phyloP scores from a whole-genome alignment of 441 rosid species.

The Eutrema salsugineum region DNA sequence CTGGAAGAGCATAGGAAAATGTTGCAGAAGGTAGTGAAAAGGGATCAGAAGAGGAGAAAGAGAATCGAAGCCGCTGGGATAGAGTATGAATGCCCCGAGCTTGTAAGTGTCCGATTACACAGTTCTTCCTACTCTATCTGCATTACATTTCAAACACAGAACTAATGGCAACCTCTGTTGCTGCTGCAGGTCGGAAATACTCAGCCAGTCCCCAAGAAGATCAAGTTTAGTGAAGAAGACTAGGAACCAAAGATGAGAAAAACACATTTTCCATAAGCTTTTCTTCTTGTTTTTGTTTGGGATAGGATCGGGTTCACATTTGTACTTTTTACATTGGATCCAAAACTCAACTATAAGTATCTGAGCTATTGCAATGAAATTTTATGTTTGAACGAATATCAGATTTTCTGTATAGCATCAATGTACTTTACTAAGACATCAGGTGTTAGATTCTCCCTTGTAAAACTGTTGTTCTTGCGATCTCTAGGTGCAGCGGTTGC shows the following conservation, averaged over 20 bases:
- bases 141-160: background rate
- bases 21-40: constrained; percentile 36
- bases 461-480: background rate
- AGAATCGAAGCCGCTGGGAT: constrained; percentile 77
- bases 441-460: background rate
- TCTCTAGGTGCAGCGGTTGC: constrained; percentile 35
- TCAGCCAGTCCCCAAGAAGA: constrained; percentile 66
- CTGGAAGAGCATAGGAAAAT: constrained; percentile 32
- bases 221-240: constrained; percentile 73
- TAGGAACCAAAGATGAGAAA: constrained; percentile 13
- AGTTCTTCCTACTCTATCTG: background rate
- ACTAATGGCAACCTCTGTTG: background rate
- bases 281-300: background rate
- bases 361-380: constrained; percentile 8
- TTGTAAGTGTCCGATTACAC: constrained; percentile 49
- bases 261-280: background rate
- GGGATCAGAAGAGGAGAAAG: constrained; percentile 60
- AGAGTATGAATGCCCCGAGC: constrained; percentile 82
- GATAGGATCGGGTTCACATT: constrained; percentile 9
- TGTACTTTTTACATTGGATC: background rate
- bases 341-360: background rate
- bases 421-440: background rate
- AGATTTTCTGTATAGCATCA: constrained; percentile 24
- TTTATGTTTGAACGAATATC: constrained; percentile 1
- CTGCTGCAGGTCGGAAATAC: constrained; percentile 61